Percentiles rank a stretch among this genome's conserved stretches.
Conservation (phyloP, 164 flowering plant genomes). For the Sextonia rubra region DNA sequence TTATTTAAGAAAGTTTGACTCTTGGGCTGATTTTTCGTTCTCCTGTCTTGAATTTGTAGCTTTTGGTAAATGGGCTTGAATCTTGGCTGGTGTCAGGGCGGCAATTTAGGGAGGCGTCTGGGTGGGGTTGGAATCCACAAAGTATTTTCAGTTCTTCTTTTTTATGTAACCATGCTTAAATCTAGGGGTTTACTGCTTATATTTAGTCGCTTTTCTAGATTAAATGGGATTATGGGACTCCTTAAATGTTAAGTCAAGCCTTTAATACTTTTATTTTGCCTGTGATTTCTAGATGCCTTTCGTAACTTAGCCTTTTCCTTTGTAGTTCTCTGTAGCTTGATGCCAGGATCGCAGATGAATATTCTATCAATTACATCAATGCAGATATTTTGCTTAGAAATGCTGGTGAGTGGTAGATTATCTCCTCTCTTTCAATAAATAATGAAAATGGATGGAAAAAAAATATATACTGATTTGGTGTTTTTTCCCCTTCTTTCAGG, state of each 20-base stretch:
- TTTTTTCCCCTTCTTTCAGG: conserved; percentile 26
- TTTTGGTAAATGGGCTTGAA: background rate
- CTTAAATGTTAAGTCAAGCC: background rate
- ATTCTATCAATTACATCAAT: background rate
- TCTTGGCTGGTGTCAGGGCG: background rate
- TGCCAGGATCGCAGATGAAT: background rate
- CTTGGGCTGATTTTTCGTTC: background rate
- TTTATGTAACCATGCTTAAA: background rate
- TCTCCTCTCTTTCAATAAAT: background rate
- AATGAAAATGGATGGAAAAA: background rate
- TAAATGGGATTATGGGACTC: too few relatives aligned
- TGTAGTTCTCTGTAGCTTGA: conserved; percentile 1
- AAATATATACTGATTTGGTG: background rate
- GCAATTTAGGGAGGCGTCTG: background rate
- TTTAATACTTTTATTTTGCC: background rate
- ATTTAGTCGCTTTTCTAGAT: background rate
- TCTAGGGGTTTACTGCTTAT: background rate
- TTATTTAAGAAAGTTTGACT: background rate
- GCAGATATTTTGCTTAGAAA: background rate
- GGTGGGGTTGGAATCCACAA: background rate
- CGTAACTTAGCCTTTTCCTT: background rate
- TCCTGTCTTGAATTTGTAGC: background rate
- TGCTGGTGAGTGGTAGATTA: background rate
- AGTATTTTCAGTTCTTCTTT: background rate
- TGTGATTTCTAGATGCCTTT: background rate